Conservation (phyloP, 1,284 basidiomycete genomes). For the Entoloma clypeatum region DNA sequence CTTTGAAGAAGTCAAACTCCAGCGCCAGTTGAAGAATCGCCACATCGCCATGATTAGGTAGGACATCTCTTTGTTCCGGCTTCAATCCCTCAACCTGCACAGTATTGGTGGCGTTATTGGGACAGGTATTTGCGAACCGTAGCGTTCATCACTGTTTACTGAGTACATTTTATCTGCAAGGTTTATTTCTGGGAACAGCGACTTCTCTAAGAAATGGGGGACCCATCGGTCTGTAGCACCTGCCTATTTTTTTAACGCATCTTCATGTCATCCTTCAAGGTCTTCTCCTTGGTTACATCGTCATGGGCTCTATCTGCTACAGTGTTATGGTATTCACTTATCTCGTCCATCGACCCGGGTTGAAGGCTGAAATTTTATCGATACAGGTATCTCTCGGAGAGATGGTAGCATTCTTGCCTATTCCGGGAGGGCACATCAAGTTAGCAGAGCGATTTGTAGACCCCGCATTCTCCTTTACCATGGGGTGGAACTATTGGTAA, state of each 20-base stretch:
- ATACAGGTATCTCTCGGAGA: slow-evolving; percentile 32
- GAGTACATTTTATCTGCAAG: slow-evolving; percentile 20
- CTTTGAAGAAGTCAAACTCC: slow-evolving; percentile 32
- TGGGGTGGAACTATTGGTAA: slow-evolving; percentile 83
- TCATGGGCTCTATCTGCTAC: slow-evolving; percentile 64
- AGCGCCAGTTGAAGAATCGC: slow-evolving; percentile 61
- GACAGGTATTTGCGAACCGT: slow-evolving; percentile 44
- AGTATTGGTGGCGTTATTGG: slow-evolving; percentile 75
- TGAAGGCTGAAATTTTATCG: background rate
- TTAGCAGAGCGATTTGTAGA: slow-evolving; percentile 79
- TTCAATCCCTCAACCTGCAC: slow-evolving; percentile 3
- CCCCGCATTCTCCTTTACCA: slow-evolving; percentile 75
- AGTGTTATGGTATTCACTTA: slow-evolving; percentile 43
- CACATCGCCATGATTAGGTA: slow-evolving; percentile 72
- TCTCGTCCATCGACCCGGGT: background rate
- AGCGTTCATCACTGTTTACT: slow-evolving; percentile 2
- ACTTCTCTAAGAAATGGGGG: slow-evolving; percentile 52
- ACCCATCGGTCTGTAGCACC: slow-evolving; percentile 39
- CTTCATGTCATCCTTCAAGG: slow-evolving; percentile 33
- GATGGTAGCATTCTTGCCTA: slow-evolving; percentile 70
- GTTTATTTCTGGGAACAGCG: slow-evolving; percentile 66
- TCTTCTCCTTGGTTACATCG: slow-evolving; percentile 59
- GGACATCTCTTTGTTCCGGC: slow-evolving; percentile 6
- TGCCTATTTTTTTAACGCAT: background rate
- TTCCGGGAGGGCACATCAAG: slow-evolving; percentile 73